Conservation (phyloP, 2,329 filamentous ascomycete genomes). For the Macroventuria anomochaeta region DNA sequence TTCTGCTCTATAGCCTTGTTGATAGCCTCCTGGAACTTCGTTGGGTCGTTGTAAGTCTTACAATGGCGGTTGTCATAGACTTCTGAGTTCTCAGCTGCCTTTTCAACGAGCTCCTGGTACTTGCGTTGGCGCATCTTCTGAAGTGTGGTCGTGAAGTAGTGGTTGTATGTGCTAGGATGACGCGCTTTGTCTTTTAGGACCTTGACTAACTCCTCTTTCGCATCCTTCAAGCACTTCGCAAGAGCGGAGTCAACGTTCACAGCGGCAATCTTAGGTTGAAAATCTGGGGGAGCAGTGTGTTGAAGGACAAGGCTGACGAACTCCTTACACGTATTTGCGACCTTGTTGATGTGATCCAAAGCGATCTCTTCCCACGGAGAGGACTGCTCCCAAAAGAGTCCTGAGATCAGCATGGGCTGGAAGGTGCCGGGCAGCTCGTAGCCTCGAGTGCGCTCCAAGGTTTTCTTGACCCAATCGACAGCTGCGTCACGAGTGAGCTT, state of each 20-base stretch:
- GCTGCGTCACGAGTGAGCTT: neutral
- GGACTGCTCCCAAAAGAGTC: slow-evolving; percentile 67
- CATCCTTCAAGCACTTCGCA: slow-evolving; percentile 36
- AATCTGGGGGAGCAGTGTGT: neutral
- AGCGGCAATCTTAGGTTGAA: neutral
- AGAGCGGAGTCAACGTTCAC: neutral
- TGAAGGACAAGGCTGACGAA: neutral
- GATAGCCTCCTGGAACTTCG: neutral
- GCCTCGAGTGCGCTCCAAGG: slow-evolving; percentile 55
- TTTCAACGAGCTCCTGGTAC: slow-evolving; percentile 3
- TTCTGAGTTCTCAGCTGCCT: neutral
- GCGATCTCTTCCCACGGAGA: slow-evolving; percentile 59
- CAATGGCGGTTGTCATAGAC: too few species aligned
- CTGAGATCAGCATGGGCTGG: slow-evolving; percentile 64
- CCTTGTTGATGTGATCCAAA: slow-evolving; percentile 39
- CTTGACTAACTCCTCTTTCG: slow-evolving; percentile 51
- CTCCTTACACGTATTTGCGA: neutral
- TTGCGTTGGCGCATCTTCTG: slow-evolving; percentile 33
- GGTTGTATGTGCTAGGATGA: slow-evolving; percentile 63
- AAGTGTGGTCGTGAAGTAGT: slow-evolving; percentile 44
- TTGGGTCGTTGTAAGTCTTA: neutral
- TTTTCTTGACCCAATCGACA: slow-evolving; percentile 44
- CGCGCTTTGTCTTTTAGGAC: slow-evolving; percentile 56
- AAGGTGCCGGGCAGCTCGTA: slow-evolving; percentile 67
- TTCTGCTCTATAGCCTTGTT: slow-evolving; percentile 25